Conservation (phyloP, 352 stramenopile genomes). For the Elongisporangium undulatum region DNA sequence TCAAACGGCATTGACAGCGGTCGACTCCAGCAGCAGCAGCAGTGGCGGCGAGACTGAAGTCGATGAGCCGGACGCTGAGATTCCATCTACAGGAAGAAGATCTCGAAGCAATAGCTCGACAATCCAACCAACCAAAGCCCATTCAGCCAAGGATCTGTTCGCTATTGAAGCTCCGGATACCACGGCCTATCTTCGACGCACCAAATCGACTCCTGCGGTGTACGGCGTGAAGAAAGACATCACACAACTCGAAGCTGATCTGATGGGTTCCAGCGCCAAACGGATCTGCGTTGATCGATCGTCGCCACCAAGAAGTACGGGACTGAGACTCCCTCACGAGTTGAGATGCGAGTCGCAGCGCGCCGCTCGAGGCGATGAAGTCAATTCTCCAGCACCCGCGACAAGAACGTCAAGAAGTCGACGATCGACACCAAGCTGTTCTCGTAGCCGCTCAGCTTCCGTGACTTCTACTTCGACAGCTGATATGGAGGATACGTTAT, state of each 20-base stretch:
- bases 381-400: not conserved
- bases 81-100: not conserved
- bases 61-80: not conserved
- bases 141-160: not conserved
- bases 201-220: not conserved
- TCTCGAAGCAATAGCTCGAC: not conserved
- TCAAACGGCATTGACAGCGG: constrained; percentile 10
- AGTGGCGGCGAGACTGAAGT: constrained; percentile 1
- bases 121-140: not conserved
- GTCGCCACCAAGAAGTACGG: not conserved
- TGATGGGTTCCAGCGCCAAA: not conserved
- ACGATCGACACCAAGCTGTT: not conserved
- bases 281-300: not conserved
- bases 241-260: not conserved
- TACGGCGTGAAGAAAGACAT: not conserved
- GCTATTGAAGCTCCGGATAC: not conserved
- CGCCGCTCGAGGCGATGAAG: not conserved
- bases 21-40: constrained; percentile 16
- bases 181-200: not conserved
- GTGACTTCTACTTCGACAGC: not conserved
- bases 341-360: not conserved
- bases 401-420: not conserved
- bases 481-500: not conserved
- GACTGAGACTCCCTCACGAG: not conserved
- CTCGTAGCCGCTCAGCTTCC: not conserved